Conservation (phyloP, 345 rosid species). For the Leavenworthia alabamica region DNA sequence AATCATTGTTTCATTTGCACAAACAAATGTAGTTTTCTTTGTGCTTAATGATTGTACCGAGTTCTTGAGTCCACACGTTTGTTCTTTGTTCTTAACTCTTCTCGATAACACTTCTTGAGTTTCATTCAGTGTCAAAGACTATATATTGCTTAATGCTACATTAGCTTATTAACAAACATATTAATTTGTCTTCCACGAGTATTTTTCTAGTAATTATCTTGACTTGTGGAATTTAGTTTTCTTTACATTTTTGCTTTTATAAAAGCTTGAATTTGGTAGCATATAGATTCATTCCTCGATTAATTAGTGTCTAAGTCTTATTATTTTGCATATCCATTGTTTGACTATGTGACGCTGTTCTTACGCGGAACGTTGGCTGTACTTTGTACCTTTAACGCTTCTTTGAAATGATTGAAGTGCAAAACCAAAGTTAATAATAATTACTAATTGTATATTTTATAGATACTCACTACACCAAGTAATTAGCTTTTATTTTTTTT, state of each 20-base stretch:
- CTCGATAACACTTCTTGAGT: not conserved
- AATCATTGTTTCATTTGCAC: not conserved
- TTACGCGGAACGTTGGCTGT: conserved; percentile 9
- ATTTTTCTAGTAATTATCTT: not conserved
- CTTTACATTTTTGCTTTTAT: not conserved
- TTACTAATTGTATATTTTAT: not conserved
- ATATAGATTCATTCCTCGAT: not conserved
- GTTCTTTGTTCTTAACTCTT: not conserved
- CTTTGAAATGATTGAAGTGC: conserved; percentile 10
- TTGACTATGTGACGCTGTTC: not conserved
- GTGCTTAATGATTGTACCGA: not conserved
- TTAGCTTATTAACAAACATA: not conserved
- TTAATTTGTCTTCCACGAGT: not conserved
- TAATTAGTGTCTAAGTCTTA: not conserved
- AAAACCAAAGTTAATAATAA: not conserved
- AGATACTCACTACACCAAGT: conserved; percentile 14
- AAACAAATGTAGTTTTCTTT: not conserved
- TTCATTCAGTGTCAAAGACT: not conserved
- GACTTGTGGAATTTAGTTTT: not conserved
- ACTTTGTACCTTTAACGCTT: not conserved
- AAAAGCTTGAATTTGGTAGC: not conserved
- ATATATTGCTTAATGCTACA: not conserved
- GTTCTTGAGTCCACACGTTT: not conserved
- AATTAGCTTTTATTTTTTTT: not conserved
- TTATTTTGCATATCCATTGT: not conserved